Evolutionary conservation across 148 eudicot species (phyloP), one percentile per base, ranked within the genome.

Genomic region (Rhododendron kiyosumense): DNA sequence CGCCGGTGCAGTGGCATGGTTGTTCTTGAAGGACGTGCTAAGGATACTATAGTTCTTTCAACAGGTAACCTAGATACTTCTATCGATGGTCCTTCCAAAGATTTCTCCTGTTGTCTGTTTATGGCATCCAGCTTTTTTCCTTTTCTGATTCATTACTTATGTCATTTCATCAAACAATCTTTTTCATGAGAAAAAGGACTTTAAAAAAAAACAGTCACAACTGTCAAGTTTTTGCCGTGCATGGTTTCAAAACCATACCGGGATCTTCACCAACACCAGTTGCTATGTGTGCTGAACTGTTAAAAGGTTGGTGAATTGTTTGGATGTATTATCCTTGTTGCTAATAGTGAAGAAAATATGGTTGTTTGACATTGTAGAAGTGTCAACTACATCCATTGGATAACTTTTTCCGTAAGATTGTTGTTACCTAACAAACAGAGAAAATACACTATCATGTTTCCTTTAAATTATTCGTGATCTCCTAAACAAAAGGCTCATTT

Each of bases 21-120:
- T 89, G 96, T 94, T 90, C 95, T 94, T 77, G 98, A 95, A 89
- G 99, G 99, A 83, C 98, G 99, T 81, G 96, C 96, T 36, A 97
- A 97, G 88, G 99, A 97, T 89, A 97, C 98, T 41, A 95, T 97
- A 81, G 99, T 97, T 90, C 98, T 97, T 85, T 92, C 92, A 51
- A 97, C 96, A 88, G 99, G 99, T 97, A 88, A 71, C 38, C 36
- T 71, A 30, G 41, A 30, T 71, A 30, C 38, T 71, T 71, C 76
- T 32, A 30, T 71, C 3, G 32, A 15, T 71, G 32, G 76, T 4
- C 41, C 38, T 71, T 71, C 38, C 38, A 48, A 49, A 22, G 77
- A 84, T 38, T 48, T 32, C 75, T 78, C 13, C 12, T 13, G 26
- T 12, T 80, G 30, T 41, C 78, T 43, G 11, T 30, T 45, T 26